A percentile compares a stretch with the other conserved stretches of the same genome.
These are phyloP conservation scores for Trichosporon inkin DNA, from an alignment of 1,284 basidiomycete species.

Conservation along the genomic window DNA sequence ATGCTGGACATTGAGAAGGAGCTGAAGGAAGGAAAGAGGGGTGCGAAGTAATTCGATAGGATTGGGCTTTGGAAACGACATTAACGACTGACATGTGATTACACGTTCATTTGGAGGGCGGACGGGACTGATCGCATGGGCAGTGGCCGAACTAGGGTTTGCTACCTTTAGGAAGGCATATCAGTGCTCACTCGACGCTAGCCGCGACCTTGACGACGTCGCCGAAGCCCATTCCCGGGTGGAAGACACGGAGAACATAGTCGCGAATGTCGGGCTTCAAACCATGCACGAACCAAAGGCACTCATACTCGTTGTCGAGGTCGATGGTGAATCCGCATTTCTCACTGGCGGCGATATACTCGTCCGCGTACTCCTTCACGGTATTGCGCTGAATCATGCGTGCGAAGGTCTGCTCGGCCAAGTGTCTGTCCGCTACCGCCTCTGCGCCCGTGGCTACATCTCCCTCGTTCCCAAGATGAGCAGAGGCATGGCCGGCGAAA, in stretches of 20 bases:
- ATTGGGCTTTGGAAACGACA: no score
- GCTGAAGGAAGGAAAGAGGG: not conserved
- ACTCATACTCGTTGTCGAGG: not conserved
- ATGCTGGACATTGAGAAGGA: not conserved
- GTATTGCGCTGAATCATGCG: not conserved
- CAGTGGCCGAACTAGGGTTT: no score
- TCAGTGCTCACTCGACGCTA: not conserved
- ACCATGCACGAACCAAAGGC: not conserved
- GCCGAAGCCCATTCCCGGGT: not conserved
- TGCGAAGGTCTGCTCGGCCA: not conserved
- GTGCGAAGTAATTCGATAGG: no score
- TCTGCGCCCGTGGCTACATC: not conserved
- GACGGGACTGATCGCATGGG: no score
- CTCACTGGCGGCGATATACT: not conserved
- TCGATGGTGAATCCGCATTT: not conserved
- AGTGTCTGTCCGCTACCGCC: not conserved
- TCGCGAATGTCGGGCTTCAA: not conserved
- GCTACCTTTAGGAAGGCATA: not conserved
- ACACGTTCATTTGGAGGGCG: not conserved
- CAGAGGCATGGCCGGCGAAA: not conserved
- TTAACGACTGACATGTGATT: not conserved
- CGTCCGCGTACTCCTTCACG: not conserved
- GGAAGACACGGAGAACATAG: not conserved
- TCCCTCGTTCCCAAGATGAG: not conserved
- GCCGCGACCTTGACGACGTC: not conserved